Percentiles rank a stretch among this genome's conserved stretches.
Conservation (phyloP, 2,329 filamentous ascomycete genomes). For the Fusarium camptoceras region DNA sequence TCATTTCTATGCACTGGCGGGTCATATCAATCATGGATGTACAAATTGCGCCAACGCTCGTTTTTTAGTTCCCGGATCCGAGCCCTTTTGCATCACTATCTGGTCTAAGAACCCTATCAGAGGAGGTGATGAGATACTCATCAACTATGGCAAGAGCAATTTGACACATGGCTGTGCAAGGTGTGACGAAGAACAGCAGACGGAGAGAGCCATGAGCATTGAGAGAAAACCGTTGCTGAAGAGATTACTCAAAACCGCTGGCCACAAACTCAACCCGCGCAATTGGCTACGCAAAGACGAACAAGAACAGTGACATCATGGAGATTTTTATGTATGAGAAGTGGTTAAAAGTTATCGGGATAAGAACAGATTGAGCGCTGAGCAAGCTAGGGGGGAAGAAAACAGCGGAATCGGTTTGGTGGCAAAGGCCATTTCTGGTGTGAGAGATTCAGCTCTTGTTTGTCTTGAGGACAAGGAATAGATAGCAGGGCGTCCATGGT, state of each 20-base stretch:
- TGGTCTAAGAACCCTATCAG: conserved; percentile 31
- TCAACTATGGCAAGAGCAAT: conserved; percentile 51
- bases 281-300: background rate
- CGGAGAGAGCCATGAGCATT: background rate
- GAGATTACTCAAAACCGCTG: background rate
- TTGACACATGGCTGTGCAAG: conserved; percentile 46
- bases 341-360: background rate
- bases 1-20: conserved; percentile 38
- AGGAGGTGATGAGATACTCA: conserved; percentile 51
- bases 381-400: background rate
- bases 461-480: background rate
- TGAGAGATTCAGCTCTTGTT: background rate
- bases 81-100: conserved; percentile 37
- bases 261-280: background rate
- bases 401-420: background rate
- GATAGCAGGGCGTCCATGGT: background rate
- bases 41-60: conserved; percentile 44
- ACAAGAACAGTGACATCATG: background rate
- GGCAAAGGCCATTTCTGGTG: background rate
- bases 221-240: background rate
- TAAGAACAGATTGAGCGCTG: background rate
- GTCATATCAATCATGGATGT: conserved; percentile 53
- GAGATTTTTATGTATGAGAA: background rate
- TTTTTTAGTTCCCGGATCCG: conserved; percentile 7
- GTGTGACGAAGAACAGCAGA: conserved; percentile 18